Evolutionary conservation across 225 moss, liverwort and hornwort genomes (phyloP).

Genomic region (Antitrichia curtipendula): DNA sequence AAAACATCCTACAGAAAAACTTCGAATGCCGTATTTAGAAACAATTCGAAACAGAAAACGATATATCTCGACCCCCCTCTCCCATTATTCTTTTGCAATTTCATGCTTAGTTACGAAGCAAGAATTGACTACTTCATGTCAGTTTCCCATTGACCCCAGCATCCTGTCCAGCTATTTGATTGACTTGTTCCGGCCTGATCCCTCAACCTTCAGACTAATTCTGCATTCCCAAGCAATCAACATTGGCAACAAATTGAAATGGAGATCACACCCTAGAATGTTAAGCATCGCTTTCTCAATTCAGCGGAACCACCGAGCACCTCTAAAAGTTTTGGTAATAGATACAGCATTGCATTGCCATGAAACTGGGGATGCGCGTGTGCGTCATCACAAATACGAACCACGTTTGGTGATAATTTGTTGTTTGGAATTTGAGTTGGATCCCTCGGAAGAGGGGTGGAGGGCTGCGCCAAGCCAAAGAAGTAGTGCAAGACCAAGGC

Average conservation of each 20-base stretch:
- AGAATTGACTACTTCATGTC: too few species aligned
- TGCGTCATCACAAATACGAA: accelerated
- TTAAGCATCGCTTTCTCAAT: neutral
- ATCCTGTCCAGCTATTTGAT: neutral
- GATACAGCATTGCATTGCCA: accelerated
- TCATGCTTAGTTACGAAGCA: neutral
- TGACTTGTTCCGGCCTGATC: neutral
- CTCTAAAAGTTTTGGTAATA: too few species aligned
- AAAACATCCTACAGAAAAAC: neutral
- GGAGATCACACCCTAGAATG: too few species aligned
- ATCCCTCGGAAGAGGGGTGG: neutral
- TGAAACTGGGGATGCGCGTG: accelerated
- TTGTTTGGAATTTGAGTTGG: neutral
- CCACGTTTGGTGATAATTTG: accelerated
- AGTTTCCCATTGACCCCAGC: neutral
- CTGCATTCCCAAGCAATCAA: neutral
- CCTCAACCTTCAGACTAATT: neutral
- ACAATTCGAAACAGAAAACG: neutral
- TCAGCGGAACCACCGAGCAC: neutral
- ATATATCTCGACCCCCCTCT: neutral
- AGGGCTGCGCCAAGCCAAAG: neutral
- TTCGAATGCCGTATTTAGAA: neutral
- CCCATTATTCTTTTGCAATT: neutral
- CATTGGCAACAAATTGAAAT: too few species aligned
- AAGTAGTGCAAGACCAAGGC: neutral